Evolutionary conservation across 2,329 filamentous ascomycete genomes (phyloP), one percentile per base, ranked within the genome.

Genomic region (Decorospora gaudefroyi): DNA sequence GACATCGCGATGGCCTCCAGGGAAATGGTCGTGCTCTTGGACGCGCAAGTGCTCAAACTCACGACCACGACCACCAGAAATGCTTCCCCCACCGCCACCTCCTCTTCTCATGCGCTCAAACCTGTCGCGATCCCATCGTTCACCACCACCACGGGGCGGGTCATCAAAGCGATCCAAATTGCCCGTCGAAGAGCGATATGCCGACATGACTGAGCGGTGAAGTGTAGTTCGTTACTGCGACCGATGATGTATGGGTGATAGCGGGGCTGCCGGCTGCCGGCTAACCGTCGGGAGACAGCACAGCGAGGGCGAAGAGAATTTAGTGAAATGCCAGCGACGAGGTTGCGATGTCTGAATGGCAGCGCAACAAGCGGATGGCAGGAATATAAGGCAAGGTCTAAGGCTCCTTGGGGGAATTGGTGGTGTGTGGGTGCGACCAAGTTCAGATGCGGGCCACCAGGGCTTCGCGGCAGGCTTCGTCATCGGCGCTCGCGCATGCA

Each of bases 111-210:
- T 71, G 46, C 74, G 72, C 62, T 78, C 76, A 51, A 78, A 78
- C 46, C 71, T 71, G 46, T 76, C 75, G 46, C 76, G 70, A 53
- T 78, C 76, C 76, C 76, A 78, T 57, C 76, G 69, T 53, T 76
- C 58, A 31, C 56, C 59, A 22, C 48, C 51, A 30, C 42, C 49
- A 22, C 64, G 59, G 25, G 71, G 69, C 11, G 62, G 57, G 11
- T 61, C 53, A 18, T 76, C 74, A 49, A 66, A 70, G 52, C 68
- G 70, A 29, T 70, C 69, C 32, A 76, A 65, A 43, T 72, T 68
- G 50, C 72, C 73, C 13, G 70, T 69, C n/a, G 72, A 74, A 40
- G 67, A 66, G 41, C 68, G 64, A 52, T 68, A 69, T 22, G 25
- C 42, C 9, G 46, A 49, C 65, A 68, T 69, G 51, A 33, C 42